phyloP scores from a whole-genome alignment of 805 yeast species.

The Ogataea parapolymorpha region DNA sequence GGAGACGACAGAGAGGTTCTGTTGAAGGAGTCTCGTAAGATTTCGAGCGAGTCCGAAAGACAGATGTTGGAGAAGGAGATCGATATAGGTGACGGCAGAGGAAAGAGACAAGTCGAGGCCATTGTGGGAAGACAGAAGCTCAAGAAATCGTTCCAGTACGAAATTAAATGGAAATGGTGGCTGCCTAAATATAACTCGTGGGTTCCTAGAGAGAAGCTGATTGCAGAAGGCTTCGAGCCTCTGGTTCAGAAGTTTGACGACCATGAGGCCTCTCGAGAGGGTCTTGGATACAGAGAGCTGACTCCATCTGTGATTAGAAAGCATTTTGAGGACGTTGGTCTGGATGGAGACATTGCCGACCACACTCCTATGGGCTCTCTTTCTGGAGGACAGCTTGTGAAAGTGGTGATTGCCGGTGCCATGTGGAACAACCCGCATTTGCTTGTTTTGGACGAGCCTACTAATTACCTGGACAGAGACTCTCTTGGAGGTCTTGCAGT shows the following conservation, averaged over 20 bases:
- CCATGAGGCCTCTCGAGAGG: conserved; percentile 98
- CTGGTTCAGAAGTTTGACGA: conserved; percentile 93
- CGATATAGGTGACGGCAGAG: conserved; percentile 78
- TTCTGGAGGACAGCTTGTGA: conserved; percentile 97
- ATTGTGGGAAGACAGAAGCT: conserved; percentile 95
- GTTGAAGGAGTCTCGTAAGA: conserved; percentile 86
- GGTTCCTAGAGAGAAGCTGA: conserved; percentile 79
- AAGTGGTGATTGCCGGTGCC: conserved; percentile 98
- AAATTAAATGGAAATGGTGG: conserved; percentile 90
- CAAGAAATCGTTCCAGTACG: conserved; percentile 96
- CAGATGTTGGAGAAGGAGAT: conserved; percentile 73
- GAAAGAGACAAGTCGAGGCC: conserved; percentile 86
- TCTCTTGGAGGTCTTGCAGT: conserved; percentile 96
- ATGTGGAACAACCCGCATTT: conserved; percentile 99
- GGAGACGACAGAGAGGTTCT: conserved; percentile 98
- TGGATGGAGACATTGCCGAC: conserved; percentile 97
- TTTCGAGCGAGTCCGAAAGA: conserved; percentile 68
- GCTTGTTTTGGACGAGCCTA: conserved; percentile 95
- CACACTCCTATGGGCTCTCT: conserved; percentile 96
- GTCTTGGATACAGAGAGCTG: conserved; percentile 95
- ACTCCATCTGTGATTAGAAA: conserved; percentile 89
- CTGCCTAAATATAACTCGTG: conserved; percentile 91
- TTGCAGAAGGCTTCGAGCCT: conserved; percentile 84
- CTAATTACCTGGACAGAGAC: conserved; percentile 96
- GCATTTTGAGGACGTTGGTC: conserved; percentile 96